These are phyloP conservation scores for Aspergillus sojae DNA, from an alignment of 2,329 filamentous ascomycete genomes.

Conservation along the genomic window DNA sequence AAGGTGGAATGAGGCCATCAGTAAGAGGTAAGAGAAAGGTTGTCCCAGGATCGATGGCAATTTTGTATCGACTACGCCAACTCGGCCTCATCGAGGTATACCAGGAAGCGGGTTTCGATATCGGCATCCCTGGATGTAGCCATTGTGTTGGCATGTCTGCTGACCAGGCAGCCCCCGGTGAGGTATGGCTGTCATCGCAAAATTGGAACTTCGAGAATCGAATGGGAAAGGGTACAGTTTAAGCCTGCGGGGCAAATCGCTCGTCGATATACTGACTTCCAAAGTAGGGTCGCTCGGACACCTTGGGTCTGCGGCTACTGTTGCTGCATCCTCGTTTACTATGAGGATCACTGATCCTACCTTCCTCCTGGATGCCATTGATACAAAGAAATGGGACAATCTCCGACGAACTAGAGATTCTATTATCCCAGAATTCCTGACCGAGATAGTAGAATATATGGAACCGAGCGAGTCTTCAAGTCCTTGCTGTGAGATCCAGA, in stretches of 20 bases:
- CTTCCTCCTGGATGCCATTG: slow-evolving; percentile 31
- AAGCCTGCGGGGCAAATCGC: neutral
- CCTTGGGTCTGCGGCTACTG: slow-evolving; percentile 49
- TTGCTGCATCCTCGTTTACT: slow-evolving; percentile 50
- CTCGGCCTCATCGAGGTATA: slow-evolving; percentile 43
- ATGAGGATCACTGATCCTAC: slow-evolving; percentile 48
- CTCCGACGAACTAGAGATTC: neutral
- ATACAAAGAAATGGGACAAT: slow-evolving; percentile 23
- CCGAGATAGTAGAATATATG: slow-evolving; percentile 5
- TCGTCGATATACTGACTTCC: no score
- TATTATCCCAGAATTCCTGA: neutral
- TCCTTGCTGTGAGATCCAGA: neutral
- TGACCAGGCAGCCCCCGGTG: slow-evolving; percentile 45
- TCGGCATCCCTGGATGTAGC: slow-evolving; percentile 48
- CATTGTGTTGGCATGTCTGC: slow-evolving; percentile 50
- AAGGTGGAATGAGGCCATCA: slow-evolving; percentile 33
- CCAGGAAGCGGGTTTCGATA: slow-evolving; percentile 45
- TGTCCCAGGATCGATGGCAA: slow-evolving; percentile 46
- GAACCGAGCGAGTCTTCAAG: slow-evolving; percentile 17
- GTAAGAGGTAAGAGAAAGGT: slow-evolving; percentile 43
- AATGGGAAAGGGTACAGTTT: slow-evolving; percentile 44
- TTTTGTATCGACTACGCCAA: slow-evolving; percentile 39
- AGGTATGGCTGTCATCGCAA: slow-evolving; percentile 50
- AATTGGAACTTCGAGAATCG: slow-evolving; percentile 53
- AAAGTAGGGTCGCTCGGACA: slow-evolving; percentile 46